These are phyloP conservation scores for Alternaria consortialis DNA, from an alignment of 2,329 filamentous ascomycete species.

Conservation along the genomic window DNA sequence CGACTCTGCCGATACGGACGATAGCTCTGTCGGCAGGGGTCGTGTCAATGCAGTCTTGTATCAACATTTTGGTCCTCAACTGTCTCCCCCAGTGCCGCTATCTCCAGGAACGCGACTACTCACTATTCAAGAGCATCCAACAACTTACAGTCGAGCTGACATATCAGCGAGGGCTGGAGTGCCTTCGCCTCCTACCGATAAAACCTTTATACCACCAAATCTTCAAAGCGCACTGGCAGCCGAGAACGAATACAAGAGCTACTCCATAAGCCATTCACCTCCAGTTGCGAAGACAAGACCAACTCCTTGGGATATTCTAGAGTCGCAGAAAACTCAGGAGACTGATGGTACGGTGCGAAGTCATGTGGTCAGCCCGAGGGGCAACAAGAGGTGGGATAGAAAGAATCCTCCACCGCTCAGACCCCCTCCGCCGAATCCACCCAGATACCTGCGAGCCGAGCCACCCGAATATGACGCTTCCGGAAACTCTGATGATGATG, in stretches of 20 bases:
- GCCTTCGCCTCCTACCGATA: background rate
- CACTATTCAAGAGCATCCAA: background rate
- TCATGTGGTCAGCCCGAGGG: background rate
- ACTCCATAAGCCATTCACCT: background rate
- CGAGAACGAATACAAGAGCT: background rate
- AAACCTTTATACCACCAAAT: background rate
- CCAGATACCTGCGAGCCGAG: background rate
- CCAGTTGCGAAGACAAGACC: background rate
- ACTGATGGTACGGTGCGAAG: background rate
- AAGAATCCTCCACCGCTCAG: background rate
- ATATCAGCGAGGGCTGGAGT: background rate
- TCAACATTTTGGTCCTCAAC: slow-evolving; percentile 7
- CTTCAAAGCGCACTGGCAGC: background rate
- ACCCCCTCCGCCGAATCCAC: background rate
- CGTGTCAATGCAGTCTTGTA: background rate
- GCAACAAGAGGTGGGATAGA: slow-evolving; percentile 9
- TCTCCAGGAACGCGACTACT: background rate
- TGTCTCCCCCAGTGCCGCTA: background rate
- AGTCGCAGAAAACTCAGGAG: background rate
- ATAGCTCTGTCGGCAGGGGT: background rate
- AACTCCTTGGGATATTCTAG: background rate
- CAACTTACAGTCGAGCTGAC: background rate
- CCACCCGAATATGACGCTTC: background rate
- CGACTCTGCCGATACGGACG: background rate
- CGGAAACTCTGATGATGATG: background rate